Base-by-base conservation (phyloP, 257 asterid genomes). In the Solanum corneliomulleri region DNA sequence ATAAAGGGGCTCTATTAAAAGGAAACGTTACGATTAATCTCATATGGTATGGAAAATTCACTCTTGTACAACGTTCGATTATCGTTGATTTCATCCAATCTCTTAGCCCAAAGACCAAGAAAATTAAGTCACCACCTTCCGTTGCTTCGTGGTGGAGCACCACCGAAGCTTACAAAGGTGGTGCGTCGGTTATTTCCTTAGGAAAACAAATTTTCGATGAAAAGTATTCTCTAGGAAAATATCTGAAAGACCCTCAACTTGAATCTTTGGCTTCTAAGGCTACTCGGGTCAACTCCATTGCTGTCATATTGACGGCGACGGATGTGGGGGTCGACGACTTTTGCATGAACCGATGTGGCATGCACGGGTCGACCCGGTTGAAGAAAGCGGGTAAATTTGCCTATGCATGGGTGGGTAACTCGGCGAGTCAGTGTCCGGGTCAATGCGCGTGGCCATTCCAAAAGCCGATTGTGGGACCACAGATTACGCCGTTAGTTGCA, bases 361-460 rank as follows among this genome's bases (percentile, higher is more conserved):
- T 93, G 62, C 95, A 93, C 86, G 93, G 93, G 5, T 92, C 74
- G 84, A 81, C 90, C 25, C 76, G 47, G 0, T 89, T 84, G 42
- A 89, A 86, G 2, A 87, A 84, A 86, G 89, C 88, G 3, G 7
- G 45, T 49, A 81, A 81, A 29, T 81, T 56, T 13, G 90, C 93
- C 0, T 93, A 91, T 27, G 90, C 89, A 6, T 93, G 95, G 95
- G 94, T 92, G 18, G 94, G 95, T 33, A 89, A 93, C 87, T 69
- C 94, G 11, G 90, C 81, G 81, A 88, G 45, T 60, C 93, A 90
- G 35, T 91, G 95, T 25, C 95, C 93, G 9, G 93, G 94, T 23
- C 86, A 89, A 35, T 93, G 95, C 56, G 93, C 94, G 9, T 91
- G 94, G 92, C 93, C 94, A 23, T 92, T 92, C 86, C 90, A 90